A percentile compares a stretch with the other conserved stretches of the same genome.
Evolutionary conservation across 176 grass and related monocot species (phyloP).

Genomic region (Echinochloa phyllopogon): DNA sequence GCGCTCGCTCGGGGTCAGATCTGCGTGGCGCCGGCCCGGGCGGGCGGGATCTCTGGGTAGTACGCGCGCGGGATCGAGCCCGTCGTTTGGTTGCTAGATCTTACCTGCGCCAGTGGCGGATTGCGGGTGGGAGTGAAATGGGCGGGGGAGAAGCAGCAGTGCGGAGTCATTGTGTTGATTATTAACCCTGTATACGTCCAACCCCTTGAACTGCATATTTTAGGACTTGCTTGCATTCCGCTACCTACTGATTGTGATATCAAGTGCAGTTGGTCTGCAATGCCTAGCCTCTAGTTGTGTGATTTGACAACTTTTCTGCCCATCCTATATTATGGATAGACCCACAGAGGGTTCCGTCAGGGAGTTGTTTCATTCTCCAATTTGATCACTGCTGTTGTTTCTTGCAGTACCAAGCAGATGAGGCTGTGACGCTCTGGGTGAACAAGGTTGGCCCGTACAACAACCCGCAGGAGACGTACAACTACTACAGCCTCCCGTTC

Average conservation of each 20-base stretch:
- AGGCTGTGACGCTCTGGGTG: constrained; percentile 83
- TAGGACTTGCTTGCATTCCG: background rate
- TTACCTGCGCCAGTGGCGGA: background rate
- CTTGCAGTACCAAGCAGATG: constrained; percentile 73
- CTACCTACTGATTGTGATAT: background rate
- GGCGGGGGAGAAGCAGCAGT: background rate
- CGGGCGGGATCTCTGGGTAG: constrained; percentile 40
- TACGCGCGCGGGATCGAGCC: constrained; percentile 14
- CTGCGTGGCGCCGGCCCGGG: constrained; percentile 33
- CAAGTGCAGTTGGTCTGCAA: background rate
- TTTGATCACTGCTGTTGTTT: background rate
- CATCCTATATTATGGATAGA: background rate
- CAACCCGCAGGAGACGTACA: constrained; percentile 95
- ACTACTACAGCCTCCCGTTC: constrained; percentile 94
- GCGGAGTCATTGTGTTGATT: background rate
- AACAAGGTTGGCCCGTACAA: constrained; percentile 98
- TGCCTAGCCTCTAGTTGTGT: background rate
- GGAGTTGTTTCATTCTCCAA: background rate
- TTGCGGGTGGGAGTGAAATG: background rate
- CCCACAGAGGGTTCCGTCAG: background rate
- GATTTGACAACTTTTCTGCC: background rate
- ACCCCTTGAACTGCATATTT: background rate
- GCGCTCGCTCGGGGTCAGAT: constrained; percentile 49
- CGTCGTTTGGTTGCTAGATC: constrained; percentile 14
- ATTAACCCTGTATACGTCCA: background rate